These are phyloP conservation scores for Aspergillus sp. DNA, from an alignment of 2,329 filamentous ascomycete species.

Conservation along the genomic window DNA sequence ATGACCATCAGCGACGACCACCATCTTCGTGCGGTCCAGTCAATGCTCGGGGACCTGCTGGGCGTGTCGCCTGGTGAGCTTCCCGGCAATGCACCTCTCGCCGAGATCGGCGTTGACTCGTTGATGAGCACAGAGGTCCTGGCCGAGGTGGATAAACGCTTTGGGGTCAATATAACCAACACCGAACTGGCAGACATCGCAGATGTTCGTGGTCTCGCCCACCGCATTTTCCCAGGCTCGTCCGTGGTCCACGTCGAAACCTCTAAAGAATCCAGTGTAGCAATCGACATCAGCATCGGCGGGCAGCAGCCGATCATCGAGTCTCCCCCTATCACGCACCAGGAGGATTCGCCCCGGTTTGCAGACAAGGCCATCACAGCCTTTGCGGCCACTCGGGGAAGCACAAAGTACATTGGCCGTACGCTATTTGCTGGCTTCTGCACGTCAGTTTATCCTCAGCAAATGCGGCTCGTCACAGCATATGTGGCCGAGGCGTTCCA, in stretches of 20 bases:
- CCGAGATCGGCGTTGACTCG: slow-evolving; percentile 30
- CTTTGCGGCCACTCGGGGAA: too few relatives aligned
- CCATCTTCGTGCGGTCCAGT: background rate
- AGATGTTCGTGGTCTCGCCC: background rate
- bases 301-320: too few relatives aligned
- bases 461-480: slow-evolving; percentile 28
- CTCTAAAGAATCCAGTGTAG: too few relatives aligned
- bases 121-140: slow-evolving; percentile 29
- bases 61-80: background rate
- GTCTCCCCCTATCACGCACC: too few relatives aligned
- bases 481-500: slow-evolving; percentile 35
- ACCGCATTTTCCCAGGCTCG: background rate
- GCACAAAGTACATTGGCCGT: background rate
- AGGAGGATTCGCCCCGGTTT: too few relatives aligned
- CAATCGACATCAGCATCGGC: too few relatives aligned
- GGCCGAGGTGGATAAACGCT: slow-evolving; percentile 18
- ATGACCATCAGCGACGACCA: background rate
- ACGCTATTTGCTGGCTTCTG: slow-evolving; percentile 23
- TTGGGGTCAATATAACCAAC: slow-evolving; percentile 15
- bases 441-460: slow-evolving; percentile 24
- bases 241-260: background rate
- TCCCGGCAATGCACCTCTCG: background rate
- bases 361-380: too few relatives aligned
- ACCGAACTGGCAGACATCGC: background rate
- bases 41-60: background rate